Evolutionary conservation across 768 basidiomycete genomes (phyloP).

Genomic region (Kwoniella bestiolae): DNA sequence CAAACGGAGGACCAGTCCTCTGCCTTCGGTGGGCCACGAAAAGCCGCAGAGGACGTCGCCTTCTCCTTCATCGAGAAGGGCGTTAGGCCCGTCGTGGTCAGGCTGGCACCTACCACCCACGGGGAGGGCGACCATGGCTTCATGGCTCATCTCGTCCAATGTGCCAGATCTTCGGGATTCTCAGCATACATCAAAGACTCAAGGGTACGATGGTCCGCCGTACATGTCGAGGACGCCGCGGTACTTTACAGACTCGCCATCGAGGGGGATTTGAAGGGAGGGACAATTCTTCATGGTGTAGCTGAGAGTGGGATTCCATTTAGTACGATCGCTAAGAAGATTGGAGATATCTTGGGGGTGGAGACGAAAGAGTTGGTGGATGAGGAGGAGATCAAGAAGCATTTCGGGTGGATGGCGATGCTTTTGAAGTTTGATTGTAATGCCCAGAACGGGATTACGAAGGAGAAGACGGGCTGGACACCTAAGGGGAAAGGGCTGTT

Average conservation of each 20-base stretch:
- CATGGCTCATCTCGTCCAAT: constrained; percentile 21
- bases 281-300: constrained; percentile 27
- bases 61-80: constrained; percentile 22
- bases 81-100: constrained; percentile 19
- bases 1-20: not conserved
- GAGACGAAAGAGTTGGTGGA: constrained; percentile 7
- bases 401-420: constrained; percentile 19
- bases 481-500: constrained; percentile 25
- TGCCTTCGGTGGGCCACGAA: constrained; percentile 4
- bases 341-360: constrained; percentile 28
- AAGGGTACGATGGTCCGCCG: constrained; percentile 30
- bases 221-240: constrained; percentile 43
- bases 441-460: constrained; percentile 18
- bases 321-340: constrained; percentile 24
- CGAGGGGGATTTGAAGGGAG: constrained; percentile 29
- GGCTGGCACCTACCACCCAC: constrained; percentile 2
- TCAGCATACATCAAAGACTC: constrained; percentile 25
- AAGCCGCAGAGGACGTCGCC: constrained; percentile 18
- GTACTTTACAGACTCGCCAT: constrained; percentile 36
- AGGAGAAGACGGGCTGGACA: constrained; percentile 36
- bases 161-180: constrained; percentile 18
- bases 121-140: constrained; percentile 26
- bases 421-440: constrained; percentile 5
- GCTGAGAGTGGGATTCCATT: constrained; percentile 23
- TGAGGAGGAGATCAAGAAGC: constrained; percentile 1